Percentiles rank a stretch among this genome's conserved stretches.
Evolutionary conservation across 257 asterid species (phyloP).

Genomic region (Solanum boliviense): DNA sequence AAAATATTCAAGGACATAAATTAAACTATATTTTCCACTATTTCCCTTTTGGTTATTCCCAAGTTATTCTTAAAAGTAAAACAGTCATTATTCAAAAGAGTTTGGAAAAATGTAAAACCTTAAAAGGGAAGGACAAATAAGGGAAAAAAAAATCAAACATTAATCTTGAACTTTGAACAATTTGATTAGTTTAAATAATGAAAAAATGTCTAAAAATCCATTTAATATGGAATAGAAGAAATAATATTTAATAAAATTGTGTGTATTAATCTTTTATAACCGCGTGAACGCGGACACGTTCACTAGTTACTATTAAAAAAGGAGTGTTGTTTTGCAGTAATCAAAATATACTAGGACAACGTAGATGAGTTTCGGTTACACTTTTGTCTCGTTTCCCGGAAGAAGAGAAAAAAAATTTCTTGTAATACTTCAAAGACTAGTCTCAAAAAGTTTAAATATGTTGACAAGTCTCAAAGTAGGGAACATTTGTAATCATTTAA

Average conservation of each 20-base stretch:
- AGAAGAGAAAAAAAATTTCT: background rate
- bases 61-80: too few relatives aligned
- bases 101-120: background rate
- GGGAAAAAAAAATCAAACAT: background rate
- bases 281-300: background rate
- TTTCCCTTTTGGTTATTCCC: background rate
- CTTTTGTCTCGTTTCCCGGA: background rate
- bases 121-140: background rate
- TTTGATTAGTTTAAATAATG: too few relatives aligned
- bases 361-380: background rate
- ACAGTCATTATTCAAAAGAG: background rate
- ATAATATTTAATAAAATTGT: too few relatives aligned
- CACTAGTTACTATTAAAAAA: background rate
- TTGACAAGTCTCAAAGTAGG: background rate
- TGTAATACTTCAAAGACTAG: background rate
- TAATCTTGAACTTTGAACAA: background rate
- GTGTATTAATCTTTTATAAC: too few relatives aligned
- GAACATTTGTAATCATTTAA: too few relatives aligned
- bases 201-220: background rate
- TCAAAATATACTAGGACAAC: background rate
- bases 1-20: background rate
- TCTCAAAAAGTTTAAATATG: background rate
- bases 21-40: background rate
- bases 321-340: background rate
- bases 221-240: background rate